Evolutionary conservation across 148 eudicot genomes (phyloP), one percentile per base, ranked within the genome.

Genomic region (Limonium bicolor): DNA sequence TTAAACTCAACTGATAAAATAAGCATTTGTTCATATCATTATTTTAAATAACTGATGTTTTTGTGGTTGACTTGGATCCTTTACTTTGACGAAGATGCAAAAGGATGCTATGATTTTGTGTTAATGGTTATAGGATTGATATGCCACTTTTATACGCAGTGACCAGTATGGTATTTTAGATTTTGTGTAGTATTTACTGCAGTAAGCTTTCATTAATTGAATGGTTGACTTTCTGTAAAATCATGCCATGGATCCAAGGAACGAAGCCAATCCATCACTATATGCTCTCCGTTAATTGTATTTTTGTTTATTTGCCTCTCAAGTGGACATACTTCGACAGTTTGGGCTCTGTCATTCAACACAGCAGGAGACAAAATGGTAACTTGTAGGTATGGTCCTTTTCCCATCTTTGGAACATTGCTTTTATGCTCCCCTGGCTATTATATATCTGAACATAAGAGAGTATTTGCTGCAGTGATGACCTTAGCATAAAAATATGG

Each of bases 301-400:
- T 18, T 20, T 38, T 21, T 28, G 43, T 27, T 33, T 18, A 35
- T 27, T 21, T 19, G 29, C 61, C 64, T 41, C 77, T 66, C 38
- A 74, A 92, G 99, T 53, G 99, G 94, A 35, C 99, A 92, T 65
- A 71, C 76, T 49, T 76, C 95, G 25, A 81, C 95, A 32, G 95
- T 92, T 24, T 81, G 95, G 95, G 75, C 90, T 40, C 29, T 92
- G 41, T 76, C 94, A 28, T 81, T 92, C 30, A 85, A 71, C 66
- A 63, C 76, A 47, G 58, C 33, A 7, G 95, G 99, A 53, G 86
- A 82, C 64, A 81, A 72, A 71, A 85, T 92, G 94, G 88, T 79
- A 37, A 55, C 94, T n/a, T 81, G 87, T 67, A 78, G 99, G 99
- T 92, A 81, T 28, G 70, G 32, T n/a, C 12, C n/a, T 43, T 28